phyloP scores from a whole-genome alignment of 306 rosid species.

The Prunus armeniaca region DNA sequence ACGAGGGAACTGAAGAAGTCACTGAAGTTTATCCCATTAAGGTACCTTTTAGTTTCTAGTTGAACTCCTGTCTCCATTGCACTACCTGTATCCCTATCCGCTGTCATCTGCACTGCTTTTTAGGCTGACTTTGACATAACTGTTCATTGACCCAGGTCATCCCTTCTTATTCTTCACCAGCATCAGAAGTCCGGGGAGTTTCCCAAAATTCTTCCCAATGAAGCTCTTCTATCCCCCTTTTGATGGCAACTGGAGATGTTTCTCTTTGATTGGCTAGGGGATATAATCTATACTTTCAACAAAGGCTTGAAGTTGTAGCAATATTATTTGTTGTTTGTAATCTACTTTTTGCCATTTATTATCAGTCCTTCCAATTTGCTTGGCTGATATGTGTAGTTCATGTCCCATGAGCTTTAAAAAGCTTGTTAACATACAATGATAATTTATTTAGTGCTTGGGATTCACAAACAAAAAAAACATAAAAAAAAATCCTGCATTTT shows the following conservation, averaged over 20 bases:
- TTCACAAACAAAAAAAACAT: background rate
- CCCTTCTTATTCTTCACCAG: constrained; percentile 8
- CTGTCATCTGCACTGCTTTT: background rate
- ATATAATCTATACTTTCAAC: background rate
- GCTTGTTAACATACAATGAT: background rate
- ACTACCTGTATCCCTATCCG: background rate
- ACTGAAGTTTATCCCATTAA: constrained; percentile 84
- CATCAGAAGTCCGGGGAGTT: background rate
- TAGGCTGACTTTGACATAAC: constrained; percentile 1
- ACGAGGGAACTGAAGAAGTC: constrained; percentile 86
- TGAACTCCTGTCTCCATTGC: constrained; percentile 20
- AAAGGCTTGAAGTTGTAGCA: constrained; percentile 8
- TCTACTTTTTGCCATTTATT: constrained; percentile 5
- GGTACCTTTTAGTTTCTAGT: constrained; percentile 36
- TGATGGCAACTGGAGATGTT: background rate
- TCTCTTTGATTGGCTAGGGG: constrained; percentile 3
- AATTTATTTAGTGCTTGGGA: constrained; percentile 4
- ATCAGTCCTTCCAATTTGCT: background rate
- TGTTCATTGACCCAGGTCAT: background rate
- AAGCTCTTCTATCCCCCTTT: background rate
- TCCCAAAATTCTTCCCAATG: background rate
- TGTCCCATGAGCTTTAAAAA: background rate
- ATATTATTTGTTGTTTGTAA: constrained; percentile 9
- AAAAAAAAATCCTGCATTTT: background rate
- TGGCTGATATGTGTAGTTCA: constrained; percentile 1